Evolutionary conservation across 2,329 filamentous ascomycete genomes (phyloP).

Genomic region (Basipetospora chlamydospora): DNA sequence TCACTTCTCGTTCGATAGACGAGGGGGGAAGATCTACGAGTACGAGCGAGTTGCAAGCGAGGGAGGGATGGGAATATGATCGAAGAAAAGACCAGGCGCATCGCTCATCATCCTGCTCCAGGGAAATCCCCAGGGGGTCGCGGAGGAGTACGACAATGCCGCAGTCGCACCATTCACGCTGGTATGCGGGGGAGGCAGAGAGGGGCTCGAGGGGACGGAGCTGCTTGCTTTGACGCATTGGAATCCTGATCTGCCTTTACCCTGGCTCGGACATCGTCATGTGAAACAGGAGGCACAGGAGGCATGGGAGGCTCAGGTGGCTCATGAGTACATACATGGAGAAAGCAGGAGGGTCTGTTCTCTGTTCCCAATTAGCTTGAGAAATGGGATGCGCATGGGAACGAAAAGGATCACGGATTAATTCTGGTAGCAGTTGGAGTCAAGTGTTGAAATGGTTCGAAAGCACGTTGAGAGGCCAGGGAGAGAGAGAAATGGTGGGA

Average conservation of each 20-base stretch:
- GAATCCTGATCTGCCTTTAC: slow-evolving; percentile 4
- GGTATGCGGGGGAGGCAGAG: not conserved
- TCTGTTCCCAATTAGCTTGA: too few species aligned
- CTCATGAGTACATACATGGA: not conserved
- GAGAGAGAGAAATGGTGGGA: too few species aligned
- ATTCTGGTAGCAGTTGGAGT: too few species aligned
- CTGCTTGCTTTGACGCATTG: not conserved
- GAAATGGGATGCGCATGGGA: too few species aligned
- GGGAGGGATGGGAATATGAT: not conserved
- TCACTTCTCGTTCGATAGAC: not conserved
- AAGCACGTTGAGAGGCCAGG: too few species aligned
- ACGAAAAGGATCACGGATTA: too few species aligned
- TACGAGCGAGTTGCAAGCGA: not conserved
- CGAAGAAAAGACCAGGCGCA: slow-evolving; percentile 1
- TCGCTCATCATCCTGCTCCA: not conserved
- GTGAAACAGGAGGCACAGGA: slow-evolving; percentile 3
- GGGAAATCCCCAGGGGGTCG: not conserved
- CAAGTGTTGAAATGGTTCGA: too few species aligned
- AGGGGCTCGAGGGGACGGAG: too few species aligned
- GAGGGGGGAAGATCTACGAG: not conserved
- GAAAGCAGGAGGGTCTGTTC: too few species aligned
- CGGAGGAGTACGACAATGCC: not conserved
- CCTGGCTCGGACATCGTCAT: not conserved
- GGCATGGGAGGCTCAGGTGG: too few species aligned
- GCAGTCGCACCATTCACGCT: not conserved